These are phyloP conservation scores for Penicillium canariense DNA, from an alignment of 495 filamentous ascomycete genomes.

Conservation along the genomic window DNA sequence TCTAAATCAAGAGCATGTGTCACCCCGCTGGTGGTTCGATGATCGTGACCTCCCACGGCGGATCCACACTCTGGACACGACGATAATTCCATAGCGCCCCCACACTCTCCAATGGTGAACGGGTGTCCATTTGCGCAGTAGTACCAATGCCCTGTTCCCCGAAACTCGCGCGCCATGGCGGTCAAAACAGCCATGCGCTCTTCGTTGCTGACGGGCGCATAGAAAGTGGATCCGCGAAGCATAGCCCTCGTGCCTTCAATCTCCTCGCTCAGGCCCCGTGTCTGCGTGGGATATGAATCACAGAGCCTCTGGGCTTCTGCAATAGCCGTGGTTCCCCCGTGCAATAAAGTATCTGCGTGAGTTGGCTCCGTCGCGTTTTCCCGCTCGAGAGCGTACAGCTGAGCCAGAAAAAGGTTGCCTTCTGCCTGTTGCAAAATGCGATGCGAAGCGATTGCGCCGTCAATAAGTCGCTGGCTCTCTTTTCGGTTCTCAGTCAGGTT, in stretches of 20 bases:
- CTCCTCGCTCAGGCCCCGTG: background rate
- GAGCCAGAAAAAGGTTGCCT: slow-evolving; percentile 34
- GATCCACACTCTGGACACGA: slow-evolving; percentile 65
- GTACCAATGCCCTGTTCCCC: slow-evolving; percentile 66
- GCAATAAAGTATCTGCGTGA: background rate
- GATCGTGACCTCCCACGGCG: slow-evolving; percentile 57
- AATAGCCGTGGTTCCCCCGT: background rate
- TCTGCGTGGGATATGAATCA: background rate
- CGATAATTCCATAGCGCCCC: slow-evolving; percentile 61
- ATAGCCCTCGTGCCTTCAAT: slow-evolving; percentile 4
- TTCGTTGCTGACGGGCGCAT: background rate
- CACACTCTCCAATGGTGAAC: slow-evolving; percentile 74
- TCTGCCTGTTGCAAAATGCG: slow-evolving; percentile 33
- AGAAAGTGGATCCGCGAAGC: background rate
- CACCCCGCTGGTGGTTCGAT: slow-evolving; percentile 53
- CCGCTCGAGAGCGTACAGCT: slow-evolving; percentile 38
- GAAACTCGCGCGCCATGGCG: slow-evolving; percentile 49
- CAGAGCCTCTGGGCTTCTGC: background rate
- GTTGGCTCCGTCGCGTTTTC: slow-evolving; percentile 24
- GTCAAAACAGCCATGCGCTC: slow-evolving; percentile 5
- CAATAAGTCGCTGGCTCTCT: slow-evolving; percentile 24
- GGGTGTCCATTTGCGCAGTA: slow-evolving; percentile 65
- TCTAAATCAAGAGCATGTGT: slow-evolving; percentile 49
- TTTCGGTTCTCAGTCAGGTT: slow-evolving; percentile 37
- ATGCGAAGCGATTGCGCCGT: slow-evolving; percentile 3